These are phyloP conservation scores for Didymella keratinophila DNA, from an alignment of 2,329 filamentous ascomycete species.

Conservation along the genomic window DNA sequence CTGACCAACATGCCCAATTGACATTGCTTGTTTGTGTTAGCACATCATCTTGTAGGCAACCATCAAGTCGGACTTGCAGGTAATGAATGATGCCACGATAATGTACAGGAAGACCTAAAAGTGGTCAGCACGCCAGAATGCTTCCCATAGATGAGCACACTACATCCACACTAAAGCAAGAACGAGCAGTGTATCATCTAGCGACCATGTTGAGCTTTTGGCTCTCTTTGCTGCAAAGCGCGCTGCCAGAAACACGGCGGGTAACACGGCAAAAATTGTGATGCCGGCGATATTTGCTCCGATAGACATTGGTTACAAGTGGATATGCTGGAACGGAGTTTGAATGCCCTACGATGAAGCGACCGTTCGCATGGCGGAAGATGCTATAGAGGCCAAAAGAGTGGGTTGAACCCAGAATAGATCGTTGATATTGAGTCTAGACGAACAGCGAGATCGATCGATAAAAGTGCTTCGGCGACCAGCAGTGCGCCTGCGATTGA, in stretches of 20 bases:
- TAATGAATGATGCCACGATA: constrained; percentile 24
- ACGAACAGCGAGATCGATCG: constrained; percentile 11
- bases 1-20: constrained; percentile 26
- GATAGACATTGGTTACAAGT: constrained; percentile 21
- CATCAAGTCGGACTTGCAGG: constrained; percentile 22
- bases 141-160: background rate
- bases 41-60: background rate
- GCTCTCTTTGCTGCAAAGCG: constrained; percentile 33
- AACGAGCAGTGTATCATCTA: constrained; percentile 35
- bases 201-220: constrained; percentile 25
- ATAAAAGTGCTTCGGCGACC: constrained; percentile 5
- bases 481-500: constrained; percentile 15
- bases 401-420: constrained; percentile 14
- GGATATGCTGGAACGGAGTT: constrained; percentile 12
- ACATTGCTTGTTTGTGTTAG: constrained; percentile 24
- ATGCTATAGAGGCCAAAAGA: constrained; percentile 7
- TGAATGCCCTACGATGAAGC: constrained; percentile 15
- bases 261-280: constrained; percentile 27
- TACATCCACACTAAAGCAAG: constrained; percentile 28
- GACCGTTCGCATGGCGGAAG: constrained; percentile 17
- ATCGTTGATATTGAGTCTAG: constrained; percentile 4
- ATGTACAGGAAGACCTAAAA: constrained; percentile 29
- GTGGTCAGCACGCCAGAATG: constrained; percentile 2
- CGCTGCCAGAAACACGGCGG: constrained; percentile 29
- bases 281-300: constrained; percentile 24